phyloP scores from a whole-genome alignment of 2,329 filamentous ascomycete genomes.

The Emergomyces pasteurianus region DNA sequence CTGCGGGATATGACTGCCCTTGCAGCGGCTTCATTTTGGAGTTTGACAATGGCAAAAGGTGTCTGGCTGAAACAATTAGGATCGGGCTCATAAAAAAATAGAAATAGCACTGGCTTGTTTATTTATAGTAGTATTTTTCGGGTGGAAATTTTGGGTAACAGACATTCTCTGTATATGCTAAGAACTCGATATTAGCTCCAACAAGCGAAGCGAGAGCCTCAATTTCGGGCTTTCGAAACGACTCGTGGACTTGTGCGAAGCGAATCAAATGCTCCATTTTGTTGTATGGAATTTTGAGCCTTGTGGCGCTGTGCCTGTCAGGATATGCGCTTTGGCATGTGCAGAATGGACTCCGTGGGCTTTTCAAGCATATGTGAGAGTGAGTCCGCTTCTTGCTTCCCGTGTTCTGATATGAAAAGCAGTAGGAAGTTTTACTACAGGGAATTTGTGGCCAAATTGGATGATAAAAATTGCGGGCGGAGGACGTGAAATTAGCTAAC shows the following conservation, averaged over 20 bases:
- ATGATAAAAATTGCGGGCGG: too few species aligned
- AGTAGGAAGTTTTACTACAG: too few species aligned
- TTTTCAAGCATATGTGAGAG: background rate
- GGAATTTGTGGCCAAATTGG: too few species aligned
- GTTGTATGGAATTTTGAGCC: background rate
- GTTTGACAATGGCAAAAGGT: conserved; percentile 67
- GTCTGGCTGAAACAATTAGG: conserved; percentile 44
- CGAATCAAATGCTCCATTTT: conserved; percentile 70
- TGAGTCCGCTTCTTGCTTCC: background rate
- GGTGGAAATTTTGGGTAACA: background rate
- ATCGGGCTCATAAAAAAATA: conserved; percentile 2
- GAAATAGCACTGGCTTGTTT: too few species aligned
- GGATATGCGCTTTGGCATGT: background rate
- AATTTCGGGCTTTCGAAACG: conserved; percentile 77
- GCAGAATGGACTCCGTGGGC: background rate
- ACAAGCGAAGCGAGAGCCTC: conserved; percentile 63
- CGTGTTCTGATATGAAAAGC: background rate
- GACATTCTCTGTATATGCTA: conserved; percentile 47
- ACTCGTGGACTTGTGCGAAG: conserved; percentile 79
- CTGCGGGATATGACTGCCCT: conserved; percentile 58
- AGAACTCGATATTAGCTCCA: conserved; percentile 54
- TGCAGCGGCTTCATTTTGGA: conserved; percentile 55
- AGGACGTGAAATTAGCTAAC: background rate
- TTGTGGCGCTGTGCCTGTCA: background rate
- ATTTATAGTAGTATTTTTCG: too few species aligned